Evolutionary conservation across 1,284 basidiomycete genomes (phyloP).

Genomic region (Peniophora sp.): DNA sequence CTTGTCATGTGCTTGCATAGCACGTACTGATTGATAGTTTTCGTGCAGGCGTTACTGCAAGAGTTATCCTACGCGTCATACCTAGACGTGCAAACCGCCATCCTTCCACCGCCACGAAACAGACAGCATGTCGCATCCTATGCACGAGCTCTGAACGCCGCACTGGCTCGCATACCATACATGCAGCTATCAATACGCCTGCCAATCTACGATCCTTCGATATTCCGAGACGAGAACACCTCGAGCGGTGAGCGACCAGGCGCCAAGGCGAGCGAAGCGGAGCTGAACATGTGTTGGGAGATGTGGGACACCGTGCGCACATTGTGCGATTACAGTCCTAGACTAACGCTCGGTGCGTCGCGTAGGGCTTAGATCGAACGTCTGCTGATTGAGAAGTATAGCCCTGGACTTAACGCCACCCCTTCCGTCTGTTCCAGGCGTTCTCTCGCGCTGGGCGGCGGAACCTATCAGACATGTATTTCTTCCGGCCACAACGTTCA

Average conservation of each 20-base stretch:
- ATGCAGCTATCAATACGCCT: constrained; percentile 76
- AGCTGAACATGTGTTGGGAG: constrained; percentile 88
- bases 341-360: constrained; percentile 72
- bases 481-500: constrained; percentile 86
- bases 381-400: constrained; percentile 20
- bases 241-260: constrained; percentile 4
- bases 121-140: constrained; percentile 84
- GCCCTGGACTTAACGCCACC: constrained; percentile 88
- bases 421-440: constrained; percentile 66
- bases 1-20: neutral
- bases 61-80: constrained; percentile 93
- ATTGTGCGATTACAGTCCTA: constrained; percentile 80
- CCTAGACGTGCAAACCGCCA: constrained; percentile 76
- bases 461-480: constrained; percentile 87
- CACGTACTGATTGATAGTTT: neutral
- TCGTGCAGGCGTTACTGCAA: constrained; percentile 80
- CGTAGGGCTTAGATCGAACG: neutral
- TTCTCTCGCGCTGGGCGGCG: constrained; percentile 82
- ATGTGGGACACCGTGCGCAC: constrained; percentile 94
- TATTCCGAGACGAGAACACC: constrained; percentile 30
- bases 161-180: constrained; percentile 63
- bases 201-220: constrained; percentile 73
- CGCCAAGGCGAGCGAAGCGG: constrained; percentile 34
- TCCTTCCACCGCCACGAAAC: constrained; percentile 88
- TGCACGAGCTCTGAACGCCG: constrained; percentile 80